These are phyloP conservation scores for Gypsophila paniculata DNA, from an alignment of 179 eudicot genomes.

Conservation along the genomic window DNA sequence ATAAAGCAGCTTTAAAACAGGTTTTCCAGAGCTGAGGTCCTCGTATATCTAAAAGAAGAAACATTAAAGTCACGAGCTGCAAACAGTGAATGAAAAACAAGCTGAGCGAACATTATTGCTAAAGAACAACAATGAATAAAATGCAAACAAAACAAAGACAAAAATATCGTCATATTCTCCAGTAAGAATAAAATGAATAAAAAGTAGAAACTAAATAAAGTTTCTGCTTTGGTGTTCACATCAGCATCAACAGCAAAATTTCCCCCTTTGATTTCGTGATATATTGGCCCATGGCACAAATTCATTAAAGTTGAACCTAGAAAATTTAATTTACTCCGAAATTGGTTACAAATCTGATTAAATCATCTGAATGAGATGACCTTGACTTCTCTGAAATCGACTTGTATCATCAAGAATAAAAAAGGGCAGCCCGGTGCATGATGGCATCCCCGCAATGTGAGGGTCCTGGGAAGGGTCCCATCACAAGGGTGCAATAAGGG, in stretches of 20 bases:
- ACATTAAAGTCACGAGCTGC: slow-evolving; percentile 13
- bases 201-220: not conserved
- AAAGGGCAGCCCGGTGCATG: too few relatives aligned
- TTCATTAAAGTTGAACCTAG: not conserved
- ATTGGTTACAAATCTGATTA: not conserved
- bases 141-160: slow-evolving; percentile 3
- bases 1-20: slow-evolving; percentile 72
- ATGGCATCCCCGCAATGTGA: too few relatives aligned
- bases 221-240: not conserved
- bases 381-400: not conserved
- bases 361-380: not conserved
- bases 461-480: too few relatives aligned
- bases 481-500: too few relatives aligned
- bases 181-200: not conserved
- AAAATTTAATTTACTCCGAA: slow-evolving; percentile 5
- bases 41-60: slow-evolving; percentile 59
- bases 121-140: not conserved
- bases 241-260: not conserved
- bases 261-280: not conserved
- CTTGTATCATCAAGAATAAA: slow-evolving; percentile 9
- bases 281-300: not conserved
- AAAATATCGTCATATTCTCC: not conserved
- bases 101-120: not conserved
- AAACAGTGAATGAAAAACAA: slow-evolving; percentile 6
- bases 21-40: slow-evolving; percentile 81